Evolutionary conservation across 2,329 filamentous ascomycete species (phyloP).

Genomic region (Tolypocladium pustulatum): DNA sequence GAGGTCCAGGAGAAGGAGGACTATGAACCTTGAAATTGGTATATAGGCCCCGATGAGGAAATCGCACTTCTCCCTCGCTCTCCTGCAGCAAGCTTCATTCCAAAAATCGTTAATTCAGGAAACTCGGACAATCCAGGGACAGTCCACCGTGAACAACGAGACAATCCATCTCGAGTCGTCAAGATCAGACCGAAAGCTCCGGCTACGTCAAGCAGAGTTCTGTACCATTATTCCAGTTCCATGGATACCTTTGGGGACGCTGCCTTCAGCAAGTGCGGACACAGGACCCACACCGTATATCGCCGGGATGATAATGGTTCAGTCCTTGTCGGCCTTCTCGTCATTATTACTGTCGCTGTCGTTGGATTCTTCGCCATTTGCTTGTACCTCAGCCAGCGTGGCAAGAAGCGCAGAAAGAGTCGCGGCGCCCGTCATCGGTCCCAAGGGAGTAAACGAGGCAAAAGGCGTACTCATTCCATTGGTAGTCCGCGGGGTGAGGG

Average conservation of each 20-base stretch:
- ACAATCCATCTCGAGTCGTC: background rate
- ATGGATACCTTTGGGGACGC: background rate
- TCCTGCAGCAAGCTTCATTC: background rate
- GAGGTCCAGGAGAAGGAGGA: background rate
- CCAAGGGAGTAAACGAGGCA: background rate
- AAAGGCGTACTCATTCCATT: background rate
- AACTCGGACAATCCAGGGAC: background rate
- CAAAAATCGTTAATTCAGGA: background rate
- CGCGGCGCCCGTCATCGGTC: background rate
- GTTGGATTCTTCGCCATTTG: background rate
- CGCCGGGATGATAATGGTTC: background rate
- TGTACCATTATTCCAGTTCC: too few species aligned
- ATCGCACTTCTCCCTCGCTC: background rate
- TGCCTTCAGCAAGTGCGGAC: background rate
- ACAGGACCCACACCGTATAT: background rate
- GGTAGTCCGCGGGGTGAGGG: background rate
- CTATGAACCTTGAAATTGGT: background rate
- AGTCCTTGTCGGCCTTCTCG: background rate
- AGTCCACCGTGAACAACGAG: too few species aligned
- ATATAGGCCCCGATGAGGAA: background rate
- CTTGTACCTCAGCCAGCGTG: background rate
- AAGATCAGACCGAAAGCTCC: background rate
- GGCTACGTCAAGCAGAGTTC: too few species aligned
- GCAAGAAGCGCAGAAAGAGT: too few species aligned
- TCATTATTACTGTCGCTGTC: background rate